A percentile compares a stretch with the other conserved stretches of the same genome.
phyloP scores from a whole-genome alignment of 2,329 filamentous ascomycete genomes.

The Trichoderma cornu-damae region DNA sequence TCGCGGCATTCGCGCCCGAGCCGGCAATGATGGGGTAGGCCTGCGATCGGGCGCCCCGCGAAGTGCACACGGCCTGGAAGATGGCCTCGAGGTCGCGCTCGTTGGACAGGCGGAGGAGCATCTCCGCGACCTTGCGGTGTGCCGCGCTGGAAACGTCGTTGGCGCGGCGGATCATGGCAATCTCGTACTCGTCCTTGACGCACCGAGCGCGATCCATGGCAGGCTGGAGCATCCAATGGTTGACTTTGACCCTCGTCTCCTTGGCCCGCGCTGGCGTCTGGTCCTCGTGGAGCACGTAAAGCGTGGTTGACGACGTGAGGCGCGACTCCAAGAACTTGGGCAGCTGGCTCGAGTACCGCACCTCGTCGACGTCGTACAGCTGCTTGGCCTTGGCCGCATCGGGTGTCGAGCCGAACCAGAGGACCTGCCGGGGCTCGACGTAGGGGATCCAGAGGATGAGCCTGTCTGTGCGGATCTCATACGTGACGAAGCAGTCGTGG shows the following conservation, averaged over 20 bases:
- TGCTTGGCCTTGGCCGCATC: conserved; percentile 55
- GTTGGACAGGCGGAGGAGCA: conserved; percentile 59
- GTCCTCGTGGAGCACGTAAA: conserved; percentile 45
- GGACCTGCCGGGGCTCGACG: conserved; percentile 54
- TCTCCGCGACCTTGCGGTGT: conserved; percentile 66
- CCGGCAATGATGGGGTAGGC: conserved; percentile 89
- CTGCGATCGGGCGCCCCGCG: conserved; percentile 67
- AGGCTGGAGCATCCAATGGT: conserved; percentile 52
- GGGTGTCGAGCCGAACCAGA: conserved; percentile 61
- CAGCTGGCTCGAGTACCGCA: conserved; percentile 56
- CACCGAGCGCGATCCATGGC: conserved; percentile 78
- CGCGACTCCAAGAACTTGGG: conserved; percentile 38
- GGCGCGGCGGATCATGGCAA: conserved; percentile 74
- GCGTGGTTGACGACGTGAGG: conserved; percentile 36
- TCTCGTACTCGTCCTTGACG: conserved; percentile 80
- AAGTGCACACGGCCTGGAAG: conserved; percentile 68
- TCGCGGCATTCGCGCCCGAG: conserved; percentile 73
- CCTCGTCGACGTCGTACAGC: conserved; percentile 65
- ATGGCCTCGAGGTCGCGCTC: conserved; percentile 80
- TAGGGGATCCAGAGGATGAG: conserved; percentile 71
- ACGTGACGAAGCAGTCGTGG: conserved; percentile 51
- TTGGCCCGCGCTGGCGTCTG: conserved; percentile 32
- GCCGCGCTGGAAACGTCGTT: conserved; percentile 74
- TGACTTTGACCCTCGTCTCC: conserved; percentile 31
- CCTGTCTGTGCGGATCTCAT: conserved; percentile 53